Evolutionary conservation across 768 basidiomycete species (phyloP).

Genomic region (Leccinellum rugosiceps): DNA sequence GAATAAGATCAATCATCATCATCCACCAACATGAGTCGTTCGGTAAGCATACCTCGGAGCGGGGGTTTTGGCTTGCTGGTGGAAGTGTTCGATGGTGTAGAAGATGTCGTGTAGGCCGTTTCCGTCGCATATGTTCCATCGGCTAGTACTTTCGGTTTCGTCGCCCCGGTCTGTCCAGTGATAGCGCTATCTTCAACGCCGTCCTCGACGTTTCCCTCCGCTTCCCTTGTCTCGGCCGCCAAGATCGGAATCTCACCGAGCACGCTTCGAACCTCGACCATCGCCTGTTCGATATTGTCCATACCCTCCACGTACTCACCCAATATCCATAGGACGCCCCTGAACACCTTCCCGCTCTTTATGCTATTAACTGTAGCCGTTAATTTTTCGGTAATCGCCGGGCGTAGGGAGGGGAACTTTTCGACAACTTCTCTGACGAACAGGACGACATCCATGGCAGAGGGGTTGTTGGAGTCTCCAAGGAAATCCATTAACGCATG

Average conservation of each 20-base stretch:
- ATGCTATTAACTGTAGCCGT: conserved; percentile 78
- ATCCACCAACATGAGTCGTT: neutral
- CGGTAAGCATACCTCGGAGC: conserved; percentile 56
- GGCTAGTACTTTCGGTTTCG: conserved; percentile 78
- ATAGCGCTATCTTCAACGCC: conserved; percentile 38
- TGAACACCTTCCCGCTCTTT: conserved; percentile 95
- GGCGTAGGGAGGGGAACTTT: conserved; percentile 87
- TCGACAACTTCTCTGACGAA: conserved; percentile 92
- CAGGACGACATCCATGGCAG: conserved; percentile 91
- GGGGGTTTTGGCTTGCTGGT: conserved; percentile 92
- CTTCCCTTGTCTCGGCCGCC: conserved; percentile 83
- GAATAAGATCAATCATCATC: neutral
- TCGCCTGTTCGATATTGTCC: conserved; percentile 64
- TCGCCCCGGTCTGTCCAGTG: conserved; percentile 38
- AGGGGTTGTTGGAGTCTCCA: conserved; percentile 91
- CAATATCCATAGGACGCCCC: conserved; percentile 96
- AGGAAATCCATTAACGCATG: conserved; percentile 94
- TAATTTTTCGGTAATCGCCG: conserved; percentile 82
- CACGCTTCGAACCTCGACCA: conserved; percentile 78
- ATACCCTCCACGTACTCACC: conserved; percentile 84
- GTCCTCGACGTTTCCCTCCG: conserved; percentile 49
- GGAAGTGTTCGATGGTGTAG: conserved; percentile 63
- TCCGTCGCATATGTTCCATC: conserved; percentile 99
- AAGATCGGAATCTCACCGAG: conserved; percentile 97
- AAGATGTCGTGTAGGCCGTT: conserved; percentile 69